Evolutionary conservation across 1,284 basidiomycete species (phyloP).

Genomic region (Fomitopsis betulina): DNA sequence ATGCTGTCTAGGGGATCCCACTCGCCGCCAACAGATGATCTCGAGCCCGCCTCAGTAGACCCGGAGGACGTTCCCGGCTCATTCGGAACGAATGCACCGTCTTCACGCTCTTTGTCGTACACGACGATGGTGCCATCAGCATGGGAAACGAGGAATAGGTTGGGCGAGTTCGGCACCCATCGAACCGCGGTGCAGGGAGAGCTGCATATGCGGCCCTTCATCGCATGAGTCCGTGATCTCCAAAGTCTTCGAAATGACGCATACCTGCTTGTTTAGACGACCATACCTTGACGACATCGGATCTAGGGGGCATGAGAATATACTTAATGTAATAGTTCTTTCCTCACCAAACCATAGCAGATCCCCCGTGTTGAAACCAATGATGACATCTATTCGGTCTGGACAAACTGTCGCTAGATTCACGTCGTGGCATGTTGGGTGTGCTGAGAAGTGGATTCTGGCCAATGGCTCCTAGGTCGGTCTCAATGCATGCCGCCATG

Average conservation of each 20-base stretch:
- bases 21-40: conserved; percentile 33
- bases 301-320: conserved; percentile 38
- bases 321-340: background rate
- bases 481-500: background rate
- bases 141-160: conserved; percentile 88
- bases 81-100: conserved; percentile 65
- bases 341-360: conserved; percentile 82
- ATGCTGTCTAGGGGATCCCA: conserved; percentile 77
- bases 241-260: conserved; percentile 13
- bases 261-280: conserved; percentile 87
- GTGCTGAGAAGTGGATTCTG: conserved; percentile 80
- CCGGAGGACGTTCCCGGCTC: conserved; percentile 37
- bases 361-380: conserved; percentile 93
- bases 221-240: background rate
- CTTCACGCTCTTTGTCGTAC: conserved; percentile 88
- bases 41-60: conserved; percentile 12
- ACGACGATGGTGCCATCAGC: conserved; percentile 86
- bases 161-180: conserved; percentile 85
- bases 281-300: conserved; percentile 82
- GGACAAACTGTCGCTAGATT: conserved; percentile 75
- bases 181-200: conserved; percentile 81
- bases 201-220: conserved; percentile 74
- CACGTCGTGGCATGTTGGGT: conserved; percentile 88
- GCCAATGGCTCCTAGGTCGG: conserved; percentile 74
- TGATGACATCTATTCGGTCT: conserved; percentile 83